Conservation (phyloP, 768 basidiomycete genomes). For the Lactarius sp. region DNA sequence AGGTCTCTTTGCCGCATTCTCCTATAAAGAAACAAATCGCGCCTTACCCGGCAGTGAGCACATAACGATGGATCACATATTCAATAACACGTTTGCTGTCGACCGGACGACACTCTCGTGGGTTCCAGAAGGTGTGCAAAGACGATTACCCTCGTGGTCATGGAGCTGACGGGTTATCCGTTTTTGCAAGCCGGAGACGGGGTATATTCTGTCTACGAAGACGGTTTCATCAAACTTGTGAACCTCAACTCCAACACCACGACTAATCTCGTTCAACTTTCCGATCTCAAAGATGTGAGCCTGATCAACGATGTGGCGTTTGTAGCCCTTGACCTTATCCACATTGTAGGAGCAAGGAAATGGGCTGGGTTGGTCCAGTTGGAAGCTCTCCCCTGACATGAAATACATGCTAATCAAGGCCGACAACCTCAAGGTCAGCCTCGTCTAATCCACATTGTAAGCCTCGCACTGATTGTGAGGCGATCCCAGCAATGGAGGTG, state of each 20-base stretch:
- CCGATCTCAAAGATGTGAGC: constrained; percentile 63
- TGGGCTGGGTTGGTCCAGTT: constrained; percentile 48
- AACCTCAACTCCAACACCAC: constrained; percentile 75
- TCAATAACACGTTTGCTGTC: constrained; percentile 81
- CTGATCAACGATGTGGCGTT: not conserved
- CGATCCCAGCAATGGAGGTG: constrained; percentile 82
- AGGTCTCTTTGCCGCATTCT: constrained; percentile 71
- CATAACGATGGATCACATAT: constrained; percentile 84
- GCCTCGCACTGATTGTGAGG: constrained; percentile 18
- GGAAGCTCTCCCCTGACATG: constrained; percentile 90
- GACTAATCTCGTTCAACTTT: constrained; percentile 49
- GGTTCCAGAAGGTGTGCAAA: constrained; percentile 83
- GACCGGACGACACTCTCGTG: constrained; percentile 55
- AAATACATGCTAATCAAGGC: constrained; percentile 81
- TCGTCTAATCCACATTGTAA: constrained; percentile 19
- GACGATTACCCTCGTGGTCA: not conserved
- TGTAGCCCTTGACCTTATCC: constrained; percentile 17
- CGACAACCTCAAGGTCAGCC: constrained; percentile 60
- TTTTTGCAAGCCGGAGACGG: constrained; percentile 78
- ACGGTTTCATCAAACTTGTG: constrained; percentile 69
- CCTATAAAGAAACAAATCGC: constrained; percentile 57
- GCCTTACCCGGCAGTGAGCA: constrained; percentile 52
- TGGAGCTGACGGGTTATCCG: constrained; percentile 14
- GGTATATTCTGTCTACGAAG: constrained; percentile 65
- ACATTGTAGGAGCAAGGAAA: constrained; percentile 48